Base-by-base conservation (phyloP, 805 yeast species). In the Sugiyamaella marilandica region DNA sequence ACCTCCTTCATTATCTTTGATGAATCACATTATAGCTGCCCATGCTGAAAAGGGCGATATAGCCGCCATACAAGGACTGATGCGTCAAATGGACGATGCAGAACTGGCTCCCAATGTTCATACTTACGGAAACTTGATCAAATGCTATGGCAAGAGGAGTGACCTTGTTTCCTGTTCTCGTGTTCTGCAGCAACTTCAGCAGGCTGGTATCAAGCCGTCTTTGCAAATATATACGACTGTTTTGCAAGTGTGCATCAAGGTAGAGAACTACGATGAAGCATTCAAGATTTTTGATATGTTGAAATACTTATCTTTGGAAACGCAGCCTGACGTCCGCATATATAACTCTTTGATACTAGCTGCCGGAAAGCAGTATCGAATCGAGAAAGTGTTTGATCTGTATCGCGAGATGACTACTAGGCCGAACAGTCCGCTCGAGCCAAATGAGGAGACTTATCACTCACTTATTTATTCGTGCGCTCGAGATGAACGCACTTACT, bases 371-470 rank as follows among this genome's bases (percentile, higher is more conserved):
- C 76, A 80, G 51, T 74, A 79, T 47, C 79, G 87, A 51, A 73
- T 87, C 11, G 91, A 89, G 55, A 83, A 78, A 58, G 95, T 90
- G 0, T 65, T 91, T 33, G 92, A 87, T 62, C 72, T 91, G 10
- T 85, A 80, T 62, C 78, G 80, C 32, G 97, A 90, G 62, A 78
- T 91, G 85, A 55, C 61, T 24, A 57, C 57, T 10, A 56, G 69
- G 14, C 67, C 69, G 2, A 61, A 64, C 1, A 55, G 57, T 19
- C 72, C 75, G 1, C 47, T 77, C 1, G 57, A 57, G 31, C 77
- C 83, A 5, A 71, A 74, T 24, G 68, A 69, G 0, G 74, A 68
- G 29, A 75, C 82, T 0, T 72, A 79, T 59, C 76, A 79, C 35
- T 78, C 81, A 0, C 67, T 89, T 31, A 87, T 91, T 0, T 75